Evolutionary conservation across 352 stramenopile genomes (phyloP).

Genomic region (Pythium aquatile): DNA sequence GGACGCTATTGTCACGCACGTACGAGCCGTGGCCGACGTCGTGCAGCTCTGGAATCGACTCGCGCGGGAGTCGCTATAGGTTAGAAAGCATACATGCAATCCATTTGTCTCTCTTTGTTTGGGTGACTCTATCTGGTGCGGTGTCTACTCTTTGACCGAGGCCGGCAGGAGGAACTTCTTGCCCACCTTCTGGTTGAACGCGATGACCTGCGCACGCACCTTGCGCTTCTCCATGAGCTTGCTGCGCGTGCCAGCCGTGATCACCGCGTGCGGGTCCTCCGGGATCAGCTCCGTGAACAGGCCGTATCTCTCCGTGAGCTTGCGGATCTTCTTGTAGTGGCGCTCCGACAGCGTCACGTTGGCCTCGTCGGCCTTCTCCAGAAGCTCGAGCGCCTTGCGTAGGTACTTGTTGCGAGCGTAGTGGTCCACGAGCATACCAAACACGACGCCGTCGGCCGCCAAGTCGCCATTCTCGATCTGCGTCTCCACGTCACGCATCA

Average conservation of each 20-base stretch:
- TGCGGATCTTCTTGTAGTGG: slow-evolving; percentile 70
- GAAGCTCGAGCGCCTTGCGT: slow-evolving; percentile 58
- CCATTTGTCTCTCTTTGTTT: background rate
- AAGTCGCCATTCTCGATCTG: slow-evolving; percentile 50
- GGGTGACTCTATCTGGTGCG: background rate
- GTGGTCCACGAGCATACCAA: slow-evolving; percentile 72
- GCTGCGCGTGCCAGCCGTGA: slow-evolving; percentile 55
- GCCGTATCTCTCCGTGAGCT: slow-evolving; percentile 58
- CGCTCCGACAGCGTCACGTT: slow-evolving; percentile 58
- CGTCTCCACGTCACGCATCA: slow-evolving; percentile 44
- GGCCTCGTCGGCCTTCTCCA: slow-evolving; percentile 58
- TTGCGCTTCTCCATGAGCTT: slow-evolving; percentile 81
- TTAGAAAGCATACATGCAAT: background rate
- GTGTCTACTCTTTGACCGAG: slow-evolving; percentile 26
- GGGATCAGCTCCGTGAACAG: slow-evolving; percentile 79
- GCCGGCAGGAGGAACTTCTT: slow-evolving; percentile 71
- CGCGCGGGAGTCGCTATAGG: no score
- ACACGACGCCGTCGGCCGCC: slow-evolving; percentile 52
- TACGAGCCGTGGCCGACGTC: slow-evolving; percentile 41
- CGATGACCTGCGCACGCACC: slow-evolving; percentile 62
- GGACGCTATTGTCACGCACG: slow-evolving; percentile 61
- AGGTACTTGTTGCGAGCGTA: slow-evolving; percentile 66
- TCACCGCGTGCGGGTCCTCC: slow-evolving; percentile 69
- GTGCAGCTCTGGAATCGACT: slow-evolving; percentile 45
- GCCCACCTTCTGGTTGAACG: slow-evolving; percentile 72